A percentile compares a stretch with the other conserved stretches of the same genome.
Conservation (phyloP, 805 yeast genomes). For the Sungouiozyma intestinalis region DNA sequence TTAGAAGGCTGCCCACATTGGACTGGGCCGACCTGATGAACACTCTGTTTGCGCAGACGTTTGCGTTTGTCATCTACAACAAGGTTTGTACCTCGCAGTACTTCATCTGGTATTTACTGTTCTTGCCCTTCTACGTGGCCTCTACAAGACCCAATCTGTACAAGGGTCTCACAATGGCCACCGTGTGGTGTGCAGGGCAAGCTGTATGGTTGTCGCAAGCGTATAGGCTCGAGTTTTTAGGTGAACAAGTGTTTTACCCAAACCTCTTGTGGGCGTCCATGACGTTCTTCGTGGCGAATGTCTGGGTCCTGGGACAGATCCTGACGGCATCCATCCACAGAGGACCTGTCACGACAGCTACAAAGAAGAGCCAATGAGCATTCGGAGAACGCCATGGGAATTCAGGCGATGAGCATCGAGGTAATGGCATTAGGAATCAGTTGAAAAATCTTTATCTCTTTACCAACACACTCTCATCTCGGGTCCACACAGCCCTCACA, state of each 20-base stretch:
- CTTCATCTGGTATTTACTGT: slow-evolving; percentile 86
- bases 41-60: slow-evolving; percentile 64
- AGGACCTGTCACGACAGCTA: background rate
- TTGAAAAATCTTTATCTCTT: too few relatives aligned
- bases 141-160: slow-evolving; percentile 29
- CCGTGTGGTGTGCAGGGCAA: slow-evolving; percentile 62
- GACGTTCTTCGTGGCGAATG: slow-evolving; percentile 50
- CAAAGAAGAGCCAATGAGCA: background rate
- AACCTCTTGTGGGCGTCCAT: slow-evolving; percentile 47
- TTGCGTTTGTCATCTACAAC: slow-evolving; percentile 66
- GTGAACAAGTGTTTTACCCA: slow-evolving; percentile 50
- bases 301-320: slow-evolving; percentile 48
- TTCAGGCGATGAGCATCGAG: too few relatives aligned
- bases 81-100: slow-evolving; percentile 91
- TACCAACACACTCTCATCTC: too few relatives aligned
- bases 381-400: background rate
- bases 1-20: background rate
- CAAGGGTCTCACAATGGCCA: slow-evolving; percentile 35
- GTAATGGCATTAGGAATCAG: too few relatives aligned
- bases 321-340: slow-evolving; percentile 32
- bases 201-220: slow-evolving; percentile 73
- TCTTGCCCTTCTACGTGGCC: slow-evolving; percentile 64
- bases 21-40: slow-evolving; percentile 26
- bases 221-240: slow-evolving; percentile 71
- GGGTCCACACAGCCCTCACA: background rate